Conservation (phyloP, 768 basidiomycete genomes). For the Suillus fuscotomentosus region DNA sequence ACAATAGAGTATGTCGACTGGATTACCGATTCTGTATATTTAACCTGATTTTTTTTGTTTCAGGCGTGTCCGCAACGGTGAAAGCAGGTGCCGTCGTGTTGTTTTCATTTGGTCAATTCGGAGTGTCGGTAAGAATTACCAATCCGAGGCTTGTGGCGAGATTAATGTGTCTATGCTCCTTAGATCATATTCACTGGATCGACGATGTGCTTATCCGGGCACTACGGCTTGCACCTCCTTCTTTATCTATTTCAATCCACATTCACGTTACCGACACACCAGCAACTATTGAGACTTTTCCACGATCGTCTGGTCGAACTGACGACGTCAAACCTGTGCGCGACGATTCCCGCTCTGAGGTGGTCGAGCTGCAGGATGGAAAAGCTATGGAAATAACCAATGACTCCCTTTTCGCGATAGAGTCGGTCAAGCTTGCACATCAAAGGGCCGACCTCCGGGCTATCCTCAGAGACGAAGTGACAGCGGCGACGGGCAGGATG, state of each 20-base stretch:
- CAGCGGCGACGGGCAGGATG: constrained; percentile 30
- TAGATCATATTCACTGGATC: constrained; percentile 44
- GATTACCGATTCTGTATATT: neutral
- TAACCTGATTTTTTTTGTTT: neutral
- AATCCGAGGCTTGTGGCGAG: neutral
- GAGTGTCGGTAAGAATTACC: constrained; percentile 33
- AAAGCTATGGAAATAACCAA: constrained; percentile 10
- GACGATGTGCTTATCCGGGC: constrained; percentile 31
- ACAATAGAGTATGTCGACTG: constrained; percentile 33
- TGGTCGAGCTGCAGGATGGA: constrained; percentile 6
- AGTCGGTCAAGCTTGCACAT: constrained; percentile 24
- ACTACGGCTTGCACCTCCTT: constrained; percentile 26
- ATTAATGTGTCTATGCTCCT: neutral
- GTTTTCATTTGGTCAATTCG: constrained; percentile 49
- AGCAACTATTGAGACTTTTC: neutral
- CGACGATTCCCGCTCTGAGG: constrained; percentile 22
- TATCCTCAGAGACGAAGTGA: constrained; percentile 35
- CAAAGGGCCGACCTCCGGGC: constrained; percentile 39
- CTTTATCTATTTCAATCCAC: constrained; percentile 31
- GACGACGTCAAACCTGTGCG: constrained; percentile 19
- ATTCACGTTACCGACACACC: constrained; percentile 35
- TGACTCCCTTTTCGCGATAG: constrained; percentile 18
- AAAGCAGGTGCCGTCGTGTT: constrained; percentile 28
- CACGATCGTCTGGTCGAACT: neutral
- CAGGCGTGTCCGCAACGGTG: constrained; percentile 18